phyloP scores from a whole-genome alignment of 352 stramenopile species.

The Achlya hypogyna region DNA sequence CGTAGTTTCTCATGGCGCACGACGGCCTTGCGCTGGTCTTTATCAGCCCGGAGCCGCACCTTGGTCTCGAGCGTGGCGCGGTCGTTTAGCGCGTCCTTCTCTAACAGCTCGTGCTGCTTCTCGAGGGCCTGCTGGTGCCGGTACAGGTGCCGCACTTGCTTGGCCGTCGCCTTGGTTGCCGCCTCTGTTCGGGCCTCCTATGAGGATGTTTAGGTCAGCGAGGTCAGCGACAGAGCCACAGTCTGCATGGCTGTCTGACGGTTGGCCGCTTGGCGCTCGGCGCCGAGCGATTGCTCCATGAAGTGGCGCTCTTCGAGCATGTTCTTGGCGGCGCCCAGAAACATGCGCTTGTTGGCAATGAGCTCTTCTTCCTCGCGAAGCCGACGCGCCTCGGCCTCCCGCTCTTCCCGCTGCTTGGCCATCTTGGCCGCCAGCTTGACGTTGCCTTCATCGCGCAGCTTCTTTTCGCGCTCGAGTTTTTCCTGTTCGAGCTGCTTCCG shows the following conservation, averaged over 20 bases:
- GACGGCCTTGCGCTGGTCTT: conserved; percentile 45
- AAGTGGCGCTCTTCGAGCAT: conserved; percentile 78
- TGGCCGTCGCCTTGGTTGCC: conserved; percentile 34
- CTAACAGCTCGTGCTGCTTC: conserved; percentile 27
- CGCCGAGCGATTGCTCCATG: conserved; percentile 41
- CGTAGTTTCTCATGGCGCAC: conserved; percentile 56
- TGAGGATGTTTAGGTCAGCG: not conserved
- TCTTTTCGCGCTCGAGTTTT: conserved; percentile 26
- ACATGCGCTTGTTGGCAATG: conserved; percentile 65
- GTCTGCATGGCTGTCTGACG: conserved; percentile 43
- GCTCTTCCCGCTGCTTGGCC: conserved; percentile 37
- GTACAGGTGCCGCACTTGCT: conserved; percentile 20
- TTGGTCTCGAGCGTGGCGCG: conserved; percentile 32
- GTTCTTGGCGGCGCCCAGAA: conserved; percentile 78
- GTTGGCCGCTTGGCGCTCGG: conserved; percentile 41
- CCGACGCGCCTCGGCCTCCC: conserved; percentile 38
- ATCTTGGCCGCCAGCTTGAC: conserved; percentile 70
- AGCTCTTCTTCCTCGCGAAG: conserved; percentile 52
- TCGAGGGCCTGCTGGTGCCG: conserved; percentile 4
- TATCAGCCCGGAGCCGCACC: conserved; percentile 37
- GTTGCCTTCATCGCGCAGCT: conserved; percentile 37
- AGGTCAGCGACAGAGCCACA: conserved; percentile 27
- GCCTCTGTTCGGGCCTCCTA: conserved; percentile 36
- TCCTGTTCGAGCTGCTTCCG: conserved; percentile 50
- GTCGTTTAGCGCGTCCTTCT: conserved; percentile 25